Conservation (phyloP, 495 filamentous ascomycete genomes). For the Jackrogersella multiformis region DNA sequence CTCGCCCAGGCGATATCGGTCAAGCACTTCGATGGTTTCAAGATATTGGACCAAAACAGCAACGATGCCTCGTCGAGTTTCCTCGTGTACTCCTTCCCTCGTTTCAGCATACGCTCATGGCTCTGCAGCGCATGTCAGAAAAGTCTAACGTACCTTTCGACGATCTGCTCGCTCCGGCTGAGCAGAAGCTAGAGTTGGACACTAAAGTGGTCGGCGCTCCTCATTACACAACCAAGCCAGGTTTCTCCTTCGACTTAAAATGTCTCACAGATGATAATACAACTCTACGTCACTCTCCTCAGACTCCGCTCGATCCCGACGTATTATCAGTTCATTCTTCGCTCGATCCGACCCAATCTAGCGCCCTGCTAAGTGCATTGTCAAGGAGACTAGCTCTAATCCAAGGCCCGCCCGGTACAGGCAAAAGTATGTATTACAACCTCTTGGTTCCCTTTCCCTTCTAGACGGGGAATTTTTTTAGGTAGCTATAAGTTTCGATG, state of each 20-base stretch:
- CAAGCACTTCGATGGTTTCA: slow-evolving; percentile 43
- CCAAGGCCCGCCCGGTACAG: slow-evolving; percentile 85
- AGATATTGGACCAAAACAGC: slow-evolving; percentile 27
- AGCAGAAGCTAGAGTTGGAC: neutral
- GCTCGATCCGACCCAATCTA: slow-evolving; percentile 68
- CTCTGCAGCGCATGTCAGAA: slow-evolving; percentile 67
- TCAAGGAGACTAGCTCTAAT: slow-evolving; percentile 68
- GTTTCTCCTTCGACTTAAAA: slow-evolving; percentile 64
- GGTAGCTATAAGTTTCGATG: neutral
- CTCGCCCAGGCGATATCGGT: slow-evolving; percentile 44
- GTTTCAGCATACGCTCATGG: slow-evolving; percentile 72
- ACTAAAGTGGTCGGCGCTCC: slow-evolving; percentile 57
- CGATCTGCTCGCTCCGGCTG: slow-evolving; percentile 62
- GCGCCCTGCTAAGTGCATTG: slow-evolving; percentile 65
- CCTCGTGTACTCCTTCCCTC: slow-evolving; percentile 72
- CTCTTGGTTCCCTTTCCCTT: neutral
- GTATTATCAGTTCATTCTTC: slow-evolving; percentile 55
- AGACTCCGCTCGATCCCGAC: slow-evolving; percentile 51
- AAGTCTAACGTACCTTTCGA: slow-evolving; percentile 66
- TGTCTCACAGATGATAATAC: slow-evolving; percentile 54
- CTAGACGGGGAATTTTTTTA: neutral
- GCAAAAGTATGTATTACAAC: slow-evolving; percentile 62
- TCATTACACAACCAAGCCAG: slow-evolving; percentile 58
- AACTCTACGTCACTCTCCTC: slow-evolving; percentile 48
- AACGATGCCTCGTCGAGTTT: slow-evolving; percentile 70